These are phyloP conservation scores for Solanum pinnatisectum DNA, from an alignment of 257 asterid genomes.

Conservation along the genomic window DNA sequence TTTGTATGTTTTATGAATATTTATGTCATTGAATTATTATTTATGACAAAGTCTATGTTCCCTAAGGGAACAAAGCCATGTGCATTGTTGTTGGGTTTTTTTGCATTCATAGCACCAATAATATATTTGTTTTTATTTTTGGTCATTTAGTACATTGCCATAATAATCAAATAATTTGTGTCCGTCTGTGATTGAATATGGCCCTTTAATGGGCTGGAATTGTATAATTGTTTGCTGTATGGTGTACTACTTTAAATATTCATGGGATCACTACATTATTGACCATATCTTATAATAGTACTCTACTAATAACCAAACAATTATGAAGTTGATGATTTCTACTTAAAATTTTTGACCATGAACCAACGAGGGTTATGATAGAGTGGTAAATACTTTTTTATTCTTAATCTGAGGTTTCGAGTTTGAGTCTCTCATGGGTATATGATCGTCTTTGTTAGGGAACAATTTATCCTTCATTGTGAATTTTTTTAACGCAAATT, in stretches of 20 bases:
- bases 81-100: slow-evolving; percentile 45
- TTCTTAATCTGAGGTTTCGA: accelerated
- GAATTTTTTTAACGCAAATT: too few relatives aligned
- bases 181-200: not conserved
- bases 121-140: not conserved
- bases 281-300: not conserved
- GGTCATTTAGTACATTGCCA: not conserved
- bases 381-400: not conserved
- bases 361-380: not conserved
- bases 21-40: slow-evolving; percentile 14
- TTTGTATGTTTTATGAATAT: not conserved
- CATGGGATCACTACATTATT: slow-evolving; percentile 1
- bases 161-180: not conserved
- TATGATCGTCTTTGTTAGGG: not conserved
- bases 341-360: not conserved
- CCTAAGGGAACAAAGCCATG: slow-evolving; percentile 60
- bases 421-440: not conserved
- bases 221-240: not conserved
- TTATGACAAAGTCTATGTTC: slow-evolving; percentile 23
- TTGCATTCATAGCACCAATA: slow-evolving; percentile 19
- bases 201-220: not conserved
- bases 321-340: not conserved
- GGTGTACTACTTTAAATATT: not conserved
- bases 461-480: too few relatives aligned
- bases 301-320: not conserved